A percentile compares a stretch with the other conserved stretches of the same genome.
Evolutionary conservation across 192 early-diverging fungal genomes (phyloP).

Genomic region (Coemansia sp.): DNA sequence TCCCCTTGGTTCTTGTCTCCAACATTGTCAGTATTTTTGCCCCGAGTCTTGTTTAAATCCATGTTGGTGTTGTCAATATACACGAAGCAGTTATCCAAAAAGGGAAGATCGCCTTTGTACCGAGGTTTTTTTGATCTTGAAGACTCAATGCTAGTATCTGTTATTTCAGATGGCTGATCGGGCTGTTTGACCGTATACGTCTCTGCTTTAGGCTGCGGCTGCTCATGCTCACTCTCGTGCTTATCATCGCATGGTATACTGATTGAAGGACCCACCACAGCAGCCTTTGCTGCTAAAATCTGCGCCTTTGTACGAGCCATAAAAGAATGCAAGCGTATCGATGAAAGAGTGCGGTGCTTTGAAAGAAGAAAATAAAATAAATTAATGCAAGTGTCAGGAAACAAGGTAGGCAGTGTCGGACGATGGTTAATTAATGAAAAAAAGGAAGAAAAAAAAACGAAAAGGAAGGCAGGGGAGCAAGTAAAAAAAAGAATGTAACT

Average conservation of each 20-base stretch:
- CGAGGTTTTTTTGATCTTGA: not conserved
- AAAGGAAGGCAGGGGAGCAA: too few species aligned
- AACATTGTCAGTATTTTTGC: not conserved
- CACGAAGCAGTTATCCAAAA: not conserved
- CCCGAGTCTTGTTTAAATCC: not conserved
- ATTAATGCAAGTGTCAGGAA: not conserved
- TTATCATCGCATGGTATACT: not conserved
- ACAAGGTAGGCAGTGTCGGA: not conserved
- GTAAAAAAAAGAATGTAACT: not conserved
- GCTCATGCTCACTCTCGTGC: not conserved
- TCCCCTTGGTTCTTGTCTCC: not conserved
- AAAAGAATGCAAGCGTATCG: not conserved
- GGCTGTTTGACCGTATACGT: too few species aligned
- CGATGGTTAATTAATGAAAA: not conserved
- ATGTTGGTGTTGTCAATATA: not conserved
- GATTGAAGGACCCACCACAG: not conserved
- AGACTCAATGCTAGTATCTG: not conserved
- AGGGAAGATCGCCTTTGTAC: not conserved
- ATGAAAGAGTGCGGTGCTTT: too few species aligned
- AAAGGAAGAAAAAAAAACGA: not conserved
- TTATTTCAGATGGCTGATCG: not conserved
- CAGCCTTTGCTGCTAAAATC: not conserved
- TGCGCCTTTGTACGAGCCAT: constrained; percentile 9
- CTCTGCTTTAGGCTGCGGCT: not conserved
- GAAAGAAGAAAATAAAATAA: not conserved